A percentile compares a stretch with the other conserved stretches of the same genome.
phyloP scores from a whole-genome alignment of 345 rosid species.

The Bruguiera sexangula region DNA sequence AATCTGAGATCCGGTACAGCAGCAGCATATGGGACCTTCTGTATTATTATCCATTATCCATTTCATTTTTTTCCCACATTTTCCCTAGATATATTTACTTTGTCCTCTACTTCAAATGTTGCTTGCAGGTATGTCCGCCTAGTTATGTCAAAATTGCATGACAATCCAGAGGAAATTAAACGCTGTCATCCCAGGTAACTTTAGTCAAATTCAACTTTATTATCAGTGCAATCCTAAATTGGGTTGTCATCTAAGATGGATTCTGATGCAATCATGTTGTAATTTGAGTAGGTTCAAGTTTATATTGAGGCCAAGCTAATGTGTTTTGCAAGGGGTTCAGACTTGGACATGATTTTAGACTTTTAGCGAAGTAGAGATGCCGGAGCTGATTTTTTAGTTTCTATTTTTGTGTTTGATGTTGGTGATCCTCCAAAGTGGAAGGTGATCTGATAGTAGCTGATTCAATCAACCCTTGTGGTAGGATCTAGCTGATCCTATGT shows the following conservation, averaged over 20 bases:
- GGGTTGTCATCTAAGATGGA: not conserved
- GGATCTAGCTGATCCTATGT: too few relatives aligned
- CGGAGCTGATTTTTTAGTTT: not conserved
- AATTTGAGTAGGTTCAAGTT: not conserved
- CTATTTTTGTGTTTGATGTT: too few relatives aligned
- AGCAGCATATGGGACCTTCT: not conserved
- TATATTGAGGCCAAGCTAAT: not conserved
- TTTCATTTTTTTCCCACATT: not conserved
- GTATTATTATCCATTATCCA: not conserved
- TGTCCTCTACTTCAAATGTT: slow-evolving; percentile 4
- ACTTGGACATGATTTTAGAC: not conserved
- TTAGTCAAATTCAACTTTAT: not conserved
- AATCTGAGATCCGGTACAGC: slow-evolving; percentile 86
- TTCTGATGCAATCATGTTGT: not conserved
- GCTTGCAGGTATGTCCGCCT: slow-evolving; percentile 71
- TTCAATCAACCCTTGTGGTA: too few relatives aligned
- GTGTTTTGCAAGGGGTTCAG: not conserved
- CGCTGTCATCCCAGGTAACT: slow-evolving; percentile 74
- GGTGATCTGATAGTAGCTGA: too few relatives aligned
- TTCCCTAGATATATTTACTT: not conserved
- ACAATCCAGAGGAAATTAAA: slow-evolving; percentile 49
- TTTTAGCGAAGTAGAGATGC: not conserved
- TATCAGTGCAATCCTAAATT: not conserved
- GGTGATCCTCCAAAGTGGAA: too few relatives aligned
- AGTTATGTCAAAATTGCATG: slow-evolving; percentile 57